Percentiles rank a stretch among this genome's conserved stretches.
Conservation (phyloP, 768 basidiomycete genomes). For the Saitozyma sp. region DNA sequence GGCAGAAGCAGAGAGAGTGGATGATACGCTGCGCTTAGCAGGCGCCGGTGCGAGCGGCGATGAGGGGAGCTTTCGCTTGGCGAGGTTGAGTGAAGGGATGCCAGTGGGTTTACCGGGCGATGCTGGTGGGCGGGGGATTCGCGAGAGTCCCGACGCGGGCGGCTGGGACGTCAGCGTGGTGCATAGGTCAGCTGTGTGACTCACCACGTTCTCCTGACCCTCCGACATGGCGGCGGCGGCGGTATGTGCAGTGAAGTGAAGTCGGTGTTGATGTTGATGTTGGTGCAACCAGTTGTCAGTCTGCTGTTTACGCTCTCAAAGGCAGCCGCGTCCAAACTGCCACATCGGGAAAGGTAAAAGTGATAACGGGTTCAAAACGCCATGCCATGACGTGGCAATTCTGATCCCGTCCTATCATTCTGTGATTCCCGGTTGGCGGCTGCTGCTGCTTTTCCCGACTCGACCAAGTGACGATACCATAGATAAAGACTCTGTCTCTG, state of each 20-base stretch:
- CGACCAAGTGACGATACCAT: background rate
- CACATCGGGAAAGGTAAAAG: background rate
- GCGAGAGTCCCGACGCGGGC: constrained; percentile 11
- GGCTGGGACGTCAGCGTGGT: background rate
- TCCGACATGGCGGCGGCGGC: constrained; percentile 32
- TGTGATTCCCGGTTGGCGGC: background rate
- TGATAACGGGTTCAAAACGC: no score
- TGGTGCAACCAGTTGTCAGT: constrained; percentile 12
- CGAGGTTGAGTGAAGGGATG: constrained; percentile 28
- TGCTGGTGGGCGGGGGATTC: constrained; percentile 31
- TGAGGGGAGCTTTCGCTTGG: constrained; percentile 41
- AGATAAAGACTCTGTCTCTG: constrained; percentile 1
- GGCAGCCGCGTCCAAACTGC: constrained; percentile 11
- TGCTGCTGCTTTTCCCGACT: constrained; percentile 3
- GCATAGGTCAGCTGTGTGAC: constrained; percentile 6
- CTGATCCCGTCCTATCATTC: background rate
- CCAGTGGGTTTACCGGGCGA: constrained; percentile 32
- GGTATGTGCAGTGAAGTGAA: background rate
- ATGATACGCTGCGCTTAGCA: constrained; percentile 5
- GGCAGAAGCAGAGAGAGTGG: constrained; percentile 16
- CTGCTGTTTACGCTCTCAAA: background rate
- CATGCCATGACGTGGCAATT: background rate
- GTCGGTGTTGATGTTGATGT: background rate
- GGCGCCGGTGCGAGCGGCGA: constrained; percentile 21
- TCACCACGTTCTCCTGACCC: constrained; percentile 36